Percentiles rank a stretch among this genome's conserved stretches.
Conservation (phyloP, 768 basidiomycete genomes). For the Suillus tomentosus region DNA sequence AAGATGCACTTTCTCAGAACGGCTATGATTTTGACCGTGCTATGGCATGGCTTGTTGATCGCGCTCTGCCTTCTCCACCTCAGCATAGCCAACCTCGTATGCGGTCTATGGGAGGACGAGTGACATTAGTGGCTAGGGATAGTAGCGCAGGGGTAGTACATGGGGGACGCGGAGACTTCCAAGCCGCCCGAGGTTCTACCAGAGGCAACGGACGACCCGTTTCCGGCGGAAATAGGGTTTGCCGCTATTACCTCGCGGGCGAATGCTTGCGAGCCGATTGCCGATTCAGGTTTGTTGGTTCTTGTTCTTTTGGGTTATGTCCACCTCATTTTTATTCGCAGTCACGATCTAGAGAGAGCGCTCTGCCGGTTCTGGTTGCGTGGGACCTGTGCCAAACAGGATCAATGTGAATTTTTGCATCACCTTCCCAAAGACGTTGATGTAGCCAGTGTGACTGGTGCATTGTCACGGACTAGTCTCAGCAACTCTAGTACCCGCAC, state of each 20-base stretch:
- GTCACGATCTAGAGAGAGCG: slow-evolving; percentile 93
- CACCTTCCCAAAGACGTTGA: slow-evolving; percentile 88
- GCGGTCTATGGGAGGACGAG: slow-evolving; percentile 66
- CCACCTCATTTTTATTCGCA: slow-evolving; percentile 34
- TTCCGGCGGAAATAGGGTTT: slow-evolving; percentile 75
- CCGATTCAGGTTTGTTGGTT: slow-evolving; percentile 81
- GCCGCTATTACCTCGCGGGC: slow-evolving; percentile 94
- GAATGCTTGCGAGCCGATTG: slow-evolving; percentile 97
- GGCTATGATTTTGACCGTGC: slow-evolving; percentile 95
- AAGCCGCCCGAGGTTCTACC: slow-evolving; percentile 26
- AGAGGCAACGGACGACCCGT: slow-evolving; percentile 32
- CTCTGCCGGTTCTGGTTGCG: slow-evolving; percentile 97
- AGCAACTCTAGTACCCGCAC: slow-evolving; percentile 39
- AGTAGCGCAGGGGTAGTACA: slow-evolving; percentile 36
- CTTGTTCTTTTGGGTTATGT: slow-evolving; percentile 1
- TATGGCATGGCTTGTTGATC: slow-evolving; percentile 93
- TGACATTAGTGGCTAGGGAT: slow-evolving; percentile 67
- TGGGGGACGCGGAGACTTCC: slow-evolving; percentile 44
- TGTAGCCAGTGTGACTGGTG: slow-evolving; percentile 64
- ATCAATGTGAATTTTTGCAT: slow-evolving; percentile 95
- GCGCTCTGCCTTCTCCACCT: slow-evolving; percentile 52
- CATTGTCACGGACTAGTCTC: slow-evolving; percentile 67
- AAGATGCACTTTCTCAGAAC: slow-evolving; percentile 86
- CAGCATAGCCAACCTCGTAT: slow-evolving; percentile 43
- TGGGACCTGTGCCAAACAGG: slow-evolving; percentile 96